These are phyloP conservation scores for Phytophthora boehmeriae DNA, from an alignment of 352 stramenopile species.

Conservation along the genomic window DNA sequence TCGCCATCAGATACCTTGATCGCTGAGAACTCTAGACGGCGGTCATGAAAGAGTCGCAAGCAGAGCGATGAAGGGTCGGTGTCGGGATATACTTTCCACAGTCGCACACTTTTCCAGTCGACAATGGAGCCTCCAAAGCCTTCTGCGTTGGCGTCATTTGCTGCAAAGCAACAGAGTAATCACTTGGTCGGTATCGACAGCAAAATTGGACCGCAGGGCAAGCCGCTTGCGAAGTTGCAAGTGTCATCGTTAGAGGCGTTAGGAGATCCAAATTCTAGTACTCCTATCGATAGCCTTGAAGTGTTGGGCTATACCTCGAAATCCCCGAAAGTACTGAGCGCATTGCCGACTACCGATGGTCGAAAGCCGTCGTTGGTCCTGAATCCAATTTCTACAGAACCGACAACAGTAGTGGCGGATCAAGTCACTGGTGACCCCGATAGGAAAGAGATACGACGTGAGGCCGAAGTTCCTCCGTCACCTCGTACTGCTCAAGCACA, in stretches of 20 bases:
- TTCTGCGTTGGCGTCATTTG: constrained; percentile 22
- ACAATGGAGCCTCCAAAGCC: constrained; percentile 15
- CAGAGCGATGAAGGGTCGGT: constrained; percentile 29
- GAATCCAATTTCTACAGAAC: background rate
- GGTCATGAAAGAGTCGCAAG: background rate
- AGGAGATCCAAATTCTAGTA: background rate
- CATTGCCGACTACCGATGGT: constrained; percentile 1
- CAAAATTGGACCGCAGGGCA: constrained; percentile 4
- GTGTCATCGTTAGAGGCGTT: constrained; percentile 1
- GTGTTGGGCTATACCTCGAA: background rate
- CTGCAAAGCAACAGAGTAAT: constrained; percentile 13
- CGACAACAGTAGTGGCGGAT: background rate
- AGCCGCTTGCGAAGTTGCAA: constrained; percentile 17
- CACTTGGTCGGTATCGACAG: constrained; percentile 5
- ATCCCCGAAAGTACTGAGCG: constrained; percentile 9
- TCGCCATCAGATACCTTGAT: constrained; percentile 15
- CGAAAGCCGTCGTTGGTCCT: background rate
- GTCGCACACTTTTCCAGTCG: background rate
- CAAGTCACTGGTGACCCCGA: background rate
- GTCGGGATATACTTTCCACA: constrained; percentile 4
- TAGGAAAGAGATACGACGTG: background rate
- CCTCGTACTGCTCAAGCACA: background rate
- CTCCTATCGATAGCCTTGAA: background rate
- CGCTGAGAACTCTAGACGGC: background rate
- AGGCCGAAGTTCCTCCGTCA: background rate